Base-by-base conservation (phyloP, 768 basidiomycete genomes). In the Daedaleopsis sinensis region DNA sequence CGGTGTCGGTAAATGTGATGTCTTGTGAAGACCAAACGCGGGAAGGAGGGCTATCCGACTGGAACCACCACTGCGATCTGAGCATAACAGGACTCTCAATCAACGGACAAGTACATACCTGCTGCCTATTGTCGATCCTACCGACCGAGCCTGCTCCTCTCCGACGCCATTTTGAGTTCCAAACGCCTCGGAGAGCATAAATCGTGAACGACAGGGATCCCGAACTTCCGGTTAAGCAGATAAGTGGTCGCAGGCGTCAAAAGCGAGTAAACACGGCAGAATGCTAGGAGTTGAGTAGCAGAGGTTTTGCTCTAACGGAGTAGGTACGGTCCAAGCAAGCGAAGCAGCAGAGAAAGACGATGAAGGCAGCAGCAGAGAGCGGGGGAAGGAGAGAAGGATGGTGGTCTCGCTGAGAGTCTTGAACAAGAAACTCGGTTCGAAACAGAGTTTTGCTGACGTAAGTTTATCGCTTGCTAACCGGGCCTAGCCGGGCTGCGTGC, bases 1-100 rank as follows among this genome's bases (percentile, higher is more conserved):
- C 3, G 74, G 74, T 1, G 74, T 75, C 11, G 74, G 74, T 2
- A 73, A 62, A 38, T 76, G 74, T 0, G 73, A 63, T 12, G 55
- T 56, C 36, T 50, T 36, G 12, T 55, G 58, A 23, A 61, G 51
- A 21, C 56, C 61, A 47, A 63, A 63, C 8, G 67, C 32, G 12
- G 64, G 64, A 18, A 63, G 32, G 10, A 61, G 49, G 4, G 58
- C 56, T 32, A 43, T 11, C 38, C 50, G 19, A 19, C 55, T 55
- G 23, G 55, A n/a, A 8, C 43, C 18, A 7, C 50, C 38, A 21
- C 61, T 57, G 32, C 13, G 51, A n/a, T 10, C 6, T 18, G 15
- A 57, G 6, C 56, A 42, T 49, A 1, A 21, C 11, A 24, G 3
- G 6, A 21, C 3, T 2, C 13, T 21, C n/a, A n/a, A 36, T 42